Evolutionary conservation across 768 basidiomycete species (phyloP).

Genomic region (Scleroderma citrinum): DNA sequence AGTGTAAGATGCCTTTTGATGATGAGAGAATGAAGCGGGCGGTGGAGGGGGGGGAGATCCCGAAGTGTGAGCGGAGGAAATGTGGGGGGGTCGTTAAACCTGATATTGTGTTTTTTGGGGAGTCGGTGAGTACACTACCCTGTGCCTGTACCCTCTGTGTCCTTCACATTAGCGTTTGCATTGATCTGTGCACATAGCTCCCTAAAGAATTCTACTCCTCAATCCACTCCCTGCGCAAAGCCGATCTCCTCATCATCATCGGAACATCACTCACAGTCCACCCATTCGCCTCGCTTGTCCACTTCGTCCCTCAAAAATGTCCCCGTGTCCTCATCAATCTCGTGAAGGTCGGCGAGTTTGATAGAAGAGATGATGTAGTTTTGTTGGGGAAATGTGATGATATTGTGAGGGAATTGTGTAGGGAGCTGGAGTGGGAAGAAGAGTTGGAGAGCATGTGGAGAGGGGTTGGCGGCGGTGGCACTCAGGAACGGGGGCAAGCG

Average conservation of each 20-base stretch:
- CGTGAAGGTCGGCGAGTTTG: conserved; percentile 69
- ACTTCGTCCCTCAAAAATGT: conserved; percentile 46
- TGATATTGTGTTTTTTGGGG: conserved; percentile 95
- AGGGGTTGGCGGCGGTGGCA: conserved; percentile 7
- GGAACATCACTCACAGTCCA: conserved; percentile 87
- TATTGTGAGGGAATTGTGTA: conserved; percentile 53
- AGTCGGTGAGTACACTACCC: conserved; percentile 45
- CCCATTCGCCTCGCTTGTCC: conserved; percentile 79
- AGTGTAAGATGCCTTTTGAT: conserved; percentile 57
- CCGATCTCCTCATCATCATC: conserved; percentile 85
- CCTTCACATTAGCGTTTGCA: too few species aligned
- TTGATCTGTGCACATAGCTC: conserved; percentile 40
- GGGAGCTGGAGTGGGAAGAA: conserved; percentile 69
- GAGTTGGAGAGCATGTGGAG: conserved; percentile 54
- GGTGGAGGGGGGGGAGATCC: conserved; percentile 50
- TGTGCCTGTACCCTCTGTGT: neutral
- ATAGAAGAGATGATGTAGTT: conserved; percentile 53
- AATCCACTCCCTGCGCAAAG: conserved; percentile 47
- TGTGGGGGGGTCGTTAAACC: conserved; percentile 82
- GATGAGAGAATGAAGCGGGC: conserved; percentile 61
- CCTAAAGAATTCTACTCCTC: conserved; percentile 61
- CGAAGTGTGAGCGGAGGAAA: conserved; percentile 45
- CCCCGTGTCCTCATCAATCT: conserved; percentile 89
- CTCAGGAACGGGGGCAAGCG: conserved; percentile 34
- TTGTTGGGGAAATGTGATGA: conserved; percentile 70